Percentiles rank a stretch among this genome's conserved stretches.
Evolutionary conservation across 176 grass and related monocot species (phyloP).

Genomic region (Oryza glumipatula): DNA sequence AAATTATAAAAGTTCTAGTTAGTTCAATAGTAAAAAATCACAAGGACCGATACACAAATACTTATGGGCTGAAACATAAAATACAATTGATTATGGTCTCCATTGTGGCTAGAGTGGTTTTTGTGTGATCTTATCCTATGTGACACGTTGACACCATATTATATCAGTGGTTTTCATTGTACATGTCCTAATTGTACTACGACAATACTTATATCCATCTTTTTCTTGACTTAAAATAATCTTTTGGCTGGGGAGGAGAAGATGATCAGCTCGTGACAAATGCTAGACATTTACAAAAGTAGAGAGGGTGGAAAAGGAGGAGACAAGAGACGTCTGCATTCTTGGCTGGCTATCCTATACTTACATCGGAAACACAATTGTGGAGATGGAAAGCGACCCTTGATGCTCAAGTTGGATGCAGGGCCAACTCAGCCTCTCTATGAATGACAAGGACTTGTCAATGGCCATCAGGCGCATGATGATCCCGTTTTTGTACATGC

Average conservation of each 20-base stretch:
- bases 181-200: neutral
- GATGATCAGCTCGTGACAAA: neutral
- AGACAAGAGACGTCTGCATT: neutral
- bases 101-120: too few species aligned
- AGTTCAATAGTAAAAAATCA: too few species aligned
- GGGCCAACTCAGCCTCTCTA: neutral
- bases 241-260: neutral
- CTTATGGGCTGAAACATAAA: too few species aligned
- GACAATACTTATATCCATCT: neutral
- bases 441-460: slow-evolving; percentile 9
- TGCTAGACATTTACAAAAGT: neutral
- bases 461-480: neutral
- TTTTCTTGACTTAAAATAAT: neutral
- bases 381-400: slow-evolving; percentile 29
- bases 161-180: too few species aligned
- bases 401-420: neutral
- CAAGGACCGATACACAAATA: too few species aligned
- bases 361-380: neutral
- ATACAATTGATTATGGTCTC: too few species aligned
- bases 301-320: neutral
- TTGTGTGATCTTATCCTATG: too few species aligned
- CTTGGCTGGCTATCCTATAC: neutral
- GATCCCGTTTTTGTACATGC: neutral
- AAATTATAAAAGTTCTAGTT: too few species aligned
- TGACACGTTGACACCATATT: too few species aligned